phyloP scores from a whole-genome alignment of 768 basidiomycete genomes.

The Coprinopsis sp. region DNA sequence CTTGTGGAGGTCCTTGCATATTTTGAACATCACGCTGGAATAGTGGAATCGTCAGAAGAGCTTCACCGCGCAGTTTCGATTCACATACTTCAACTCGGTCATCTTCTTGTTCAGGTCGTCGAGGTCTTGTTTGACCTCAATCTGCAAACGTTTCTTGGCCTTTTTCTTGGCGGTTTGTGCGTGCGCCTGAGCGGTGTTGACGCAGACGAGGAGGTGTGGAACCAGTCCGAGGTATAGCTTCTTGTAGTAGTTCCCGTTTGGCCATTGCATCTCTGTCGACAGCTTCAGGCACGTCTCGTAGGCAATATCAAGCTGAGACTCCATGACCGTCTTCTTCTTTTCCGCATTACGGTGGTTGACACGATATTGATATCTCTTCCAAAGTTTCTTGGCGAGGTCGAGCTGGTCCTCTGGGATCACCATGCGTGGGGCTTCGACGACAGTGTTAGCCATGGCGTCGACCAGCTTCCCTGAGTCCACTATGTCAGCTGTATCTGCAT shows the following conservation, averaged over 20 bases:
- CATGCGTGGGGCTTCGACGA: constrained; percentile 5
- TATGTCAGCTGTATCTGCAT: constrained; percentile 17
- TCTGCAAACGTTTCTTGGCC: constrained; percentile 17
- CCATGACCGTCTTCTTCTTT: constrained; percentile 6
- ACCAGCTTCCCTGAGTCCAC: constrained; percentile 14
- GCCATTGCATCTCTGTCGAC: constrained; percentile 17
- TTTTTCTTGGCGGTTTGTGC: constrained; percentile 4
- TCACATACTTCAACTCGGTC: constrained; percentile 17
- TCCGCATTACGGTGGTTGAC: constrained; percentile 6
- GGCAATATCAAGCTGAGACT: constrained; percentile 8
- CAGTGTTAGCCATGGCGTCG: constrained; percentile 13
- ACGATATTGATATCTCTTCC: constrained; percentile 10
- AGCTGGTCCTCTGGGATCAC: constrained; percentile 13
- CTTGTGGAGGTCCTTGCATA: constrained; percentile 13
- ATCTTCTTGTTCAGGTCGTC: constrained; percentile 18
- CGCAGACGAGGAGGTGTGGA: constrained; percentile 18
- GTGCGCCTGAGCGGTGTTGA: constrained; percentile 12
- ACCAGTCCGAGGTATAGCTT: constrained; percentile 20
- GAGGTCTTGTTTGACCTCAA: constrained; percentile 15
- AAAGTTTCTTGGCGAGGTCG: constrained; percentile 9
- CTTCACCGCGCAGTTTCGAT: neutral
- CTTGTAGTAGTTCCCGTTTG: constrained; percentile 15
- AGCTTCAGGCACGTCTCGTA: constrained; percentile 15
- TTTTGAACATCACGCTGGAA: constrained; percentile 15
- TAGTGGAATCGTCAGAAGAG: neutral